A percentile compares a stretch with the other conserved stretches of the same genome.
Conservation (phyloP, 257 asterid genomes). For the Solanum clarkiae region DNA sequence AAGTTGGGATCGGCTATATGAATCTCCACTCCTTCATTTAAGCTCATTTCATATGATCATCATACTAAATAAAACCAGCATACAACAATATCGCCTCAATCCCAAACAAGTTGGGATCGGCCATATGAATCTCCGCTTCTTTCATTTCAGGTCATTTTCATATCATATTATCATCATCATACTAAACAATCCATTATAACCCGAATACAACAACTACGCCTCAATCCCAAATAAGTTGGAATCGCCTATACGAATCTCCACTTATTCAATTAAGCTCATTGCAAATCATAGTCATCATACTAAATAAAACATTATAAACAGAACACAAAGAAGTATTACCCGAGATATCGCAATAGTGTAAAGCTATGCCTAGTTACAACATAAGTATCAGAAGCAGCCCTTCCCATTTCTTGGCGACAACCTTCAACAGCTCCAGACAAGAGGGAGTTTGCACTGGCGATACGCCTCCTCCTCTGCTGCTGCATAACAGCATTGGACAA, state of each 20-base stretch:
- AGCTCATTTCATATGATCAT: neutral
- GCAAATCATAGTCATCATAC: neutral
- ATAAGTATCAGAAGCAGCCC: slow-evolving; percentile 48
- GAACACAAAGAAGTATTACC: slow-evolving; percentile 28
- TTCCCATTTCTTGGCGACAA: slow-evolving; percentile 23
- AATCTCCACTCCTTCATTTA: neutral
- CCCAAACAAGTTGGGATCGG: neutral
- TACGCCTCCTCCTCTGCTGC: slow-evolving; percentile 46
- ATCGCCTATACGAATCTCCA: neutral
- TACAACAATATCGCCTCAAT: neutral
- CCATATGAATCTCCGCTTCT: neutral
- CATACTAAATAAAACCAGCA: neutral
- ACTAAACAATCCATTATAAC: no score
- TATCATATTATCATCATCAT: no score
- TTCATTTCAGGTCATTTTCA: no score
- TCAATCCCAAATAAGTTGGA: neutral
- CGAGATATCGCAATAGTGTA: slow-evolving; percentile 52
- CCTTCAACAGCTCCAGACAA: slow-evolving; percentile 11
- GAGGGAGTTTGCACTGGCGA: slow-evolving; percentile 44
- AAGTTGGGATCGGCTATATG: neutral
- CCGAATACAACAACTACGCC: neutral
- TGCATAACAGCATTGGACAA: slow-evolving; percentile 21
- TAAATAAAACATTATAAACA: neutral
- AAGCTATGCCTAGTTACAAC: slow-evolving; percentile 44
- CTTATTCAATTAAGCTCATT: neutral